These are phyloP conservation scores for Xylaria sp. DNA, from an alignment of 2,329 filamentous ascomycete species.

Conservation along the genomic window DNA sequence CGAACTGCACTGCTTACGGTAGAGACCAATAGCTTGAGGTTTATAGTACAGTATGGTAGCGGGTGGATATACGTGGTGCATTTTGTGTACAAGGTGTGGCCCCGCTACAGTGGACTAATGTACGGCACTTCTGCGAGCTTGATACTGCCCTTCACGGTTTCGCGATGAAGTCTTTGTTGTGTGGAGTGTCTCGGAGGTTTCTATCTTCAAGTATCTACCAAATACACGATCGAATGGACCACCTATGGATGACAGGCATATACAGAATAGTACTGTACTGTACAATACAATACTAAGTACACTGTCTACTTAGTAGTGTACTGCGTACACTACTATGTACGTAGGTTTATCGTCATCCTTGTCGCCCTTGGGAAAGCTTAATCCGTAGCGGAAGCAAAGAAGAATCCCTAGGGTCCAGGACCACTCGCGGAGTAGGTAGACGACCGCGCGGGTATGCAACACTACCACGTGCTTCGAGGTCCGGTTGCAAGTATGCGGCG, in stretches of 20 bases:
- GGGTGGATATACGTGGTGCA: not conserved
- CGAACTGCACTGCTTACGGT: not conserved
- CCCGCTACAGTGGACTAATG: not conserved
- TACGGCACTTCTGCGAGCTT: constrained; percentile 5
- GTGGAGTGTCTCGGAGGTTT: constrained; percentile 15
- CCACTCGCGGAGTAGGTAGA: no score
- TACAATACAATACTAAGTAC: not conserved
- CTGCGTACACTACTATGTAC: no score
- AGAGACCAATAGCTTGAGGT: no score
- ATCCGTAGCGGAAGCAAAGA: not conserved
- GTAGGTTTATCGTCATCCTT: not conserved
- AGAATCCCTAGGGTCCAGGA: not conserved
- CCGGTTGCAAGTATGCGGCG: not conserved
- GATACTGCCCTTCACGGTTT: not conserved
- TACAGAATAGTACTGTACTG: not conserved
- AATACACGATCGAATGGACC: not conserved
- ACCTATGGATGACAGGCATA: not conserved
- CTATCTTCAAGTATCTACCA: not conserved
- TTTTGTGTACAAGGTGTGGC: not conserved
- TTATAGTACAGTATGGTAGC: not conserved
- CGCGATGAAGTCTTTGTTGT: not conserved
- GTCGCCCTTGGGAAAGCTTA: not conserved
- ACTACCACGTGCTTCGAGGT: not conserved
- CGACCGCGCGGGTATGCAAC: not conserved
- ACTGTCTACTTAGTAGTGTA: no score